These are phyloP conservation scores for Claviceps humidiphila DNA, from an alignment of 2,329 filamentous ascomycete genomes.

Conservation along the genomic window DNA sequence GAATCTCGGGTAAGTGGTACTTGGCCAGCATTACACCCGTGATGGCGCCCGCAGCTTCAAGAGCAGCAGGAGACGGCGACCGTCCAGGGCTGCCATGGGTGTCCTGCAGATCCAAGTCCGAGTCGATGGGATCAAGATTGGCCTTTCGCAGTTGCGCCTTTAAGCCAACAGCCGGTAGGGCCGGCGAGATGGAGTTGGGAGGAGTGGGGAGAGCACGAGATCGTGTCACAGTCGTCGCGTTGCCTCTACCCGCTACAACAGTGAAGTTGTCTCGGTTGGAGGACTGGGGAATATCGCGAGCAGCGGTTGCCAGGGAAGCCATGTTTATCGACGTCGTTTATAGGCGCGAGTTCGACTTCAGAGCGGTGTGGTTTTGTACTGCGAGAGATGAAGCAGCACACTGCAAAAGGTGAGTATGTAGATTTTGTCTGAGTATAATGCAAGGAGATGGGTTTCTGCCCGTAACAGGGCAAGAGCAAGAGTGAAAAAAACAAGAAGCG, in stretches of 20 bases:
- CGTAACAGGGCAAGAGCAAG: not conserved
- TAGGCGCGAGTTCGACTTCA: slow-evolving; percentile 25
- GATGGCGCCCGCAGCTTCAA: slow-evolving; percentile 69
- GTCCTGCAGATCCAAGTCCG: slow-evolving; percentile 76
- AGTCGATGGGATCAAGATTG: slow-evolving; percentile 56
- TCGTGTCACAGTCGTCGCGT: slow-evolving; percentile 46
- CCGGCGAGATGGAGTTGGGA: slow-evolving; percentile 88
- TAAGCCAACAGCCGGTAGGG: slow-evolving; percentile 67
- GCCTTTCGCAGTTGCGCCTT: slow-evolving; percentile 52
- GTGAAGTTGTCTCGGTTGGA: slow-evolving; percentile 57
- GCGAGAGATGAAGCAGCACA: not conserved
- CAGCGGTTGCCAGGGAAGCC: slow-evolving; percentile 53
- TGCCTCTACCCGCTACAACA: slow-evolving; percentile 56
- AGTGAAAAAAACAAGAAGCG: not conserved
- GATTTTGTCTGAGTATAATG: not conserved
- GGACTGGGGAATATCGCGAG: slow-evolving; percentile 53
- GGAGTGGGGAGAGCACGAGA: slow-evolving; percentile 67
- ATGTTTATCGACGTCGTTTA: slow-evolving; percentile 31
- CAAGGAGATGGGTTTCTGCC: not conserved
- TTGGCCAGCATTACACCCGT: slow-evolving; percentile 76
- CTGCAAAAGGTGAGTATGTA: not conserved
- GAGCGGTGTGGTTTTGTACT: slow-evolving; percentile 27
- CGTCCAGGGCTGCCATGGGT: slow-evolving; percentile 18
- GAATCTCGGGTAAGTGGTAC: slow-evolving; percentile 79
- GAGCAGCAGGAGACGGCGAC: slow-evolving; percentile 33